Evolutionary conservation across 2,329 filamentous ascomycete genomes (phyloP).

Genomic region (Aspergillus chevalieri): DNA sequence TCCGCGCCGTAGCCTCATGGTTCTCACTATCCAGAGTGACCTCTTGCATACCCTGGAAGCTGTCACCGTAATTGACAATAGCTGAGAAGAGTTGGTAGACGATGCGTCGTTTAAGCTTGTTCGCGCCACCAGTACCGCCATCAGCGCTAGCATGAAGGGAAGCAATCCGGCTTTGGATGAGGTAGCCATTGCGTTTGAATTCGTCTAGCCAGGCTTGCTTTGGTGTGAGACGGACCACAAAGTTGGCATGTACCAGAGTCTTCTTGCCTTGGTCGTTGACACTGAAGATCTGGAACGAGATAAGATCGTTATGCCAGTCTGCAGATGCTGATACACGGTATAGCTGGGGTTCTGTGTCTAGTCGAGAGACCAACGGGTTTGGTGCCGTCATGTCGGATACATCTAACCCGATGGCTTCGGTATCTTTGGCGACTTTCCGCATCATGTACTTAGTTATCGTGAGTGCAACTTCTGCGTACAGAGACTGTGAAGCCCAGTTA

Average conservation of each 20-base stretch:
- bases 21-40: constrained; percentile 52
- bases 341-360: constrained; percentile 31
- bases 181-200: constrained; percentile 54
- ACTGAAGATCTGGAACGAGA: constrained; percentile 29
- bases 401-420: constrained; percentile 25
- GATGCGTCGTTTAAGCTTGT: constrained; percentile 67
- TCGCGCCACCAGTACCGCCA: constrained; percentile 52
- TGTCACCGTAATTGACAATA: constrained; percentile 52
- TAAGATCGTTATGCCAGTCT: constrained; percentile 28
- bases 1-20: constrained; percentile 50
- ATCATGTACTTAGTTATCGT: constrained; percentile 29
- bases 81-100: constrained; percentile 68
- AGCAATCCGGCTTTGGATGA: constrained; percentile 60
- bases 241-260: constrained; percentile 30
- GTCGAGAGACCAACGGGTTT: constrained; percentile 51
- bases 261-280: constrained; percentile 33
- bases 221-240: constrained; percentile 28
- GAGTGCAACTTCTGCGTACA: constrained; percentile 34
- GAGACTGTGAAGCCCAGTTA: constrained; percentile 15
- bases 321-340: constrained; percentile 31
- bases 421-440: constrained; percentile 28
- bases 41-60: constrained; percentile 54
- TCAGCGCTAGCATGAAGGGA: constrained; percentile 55
- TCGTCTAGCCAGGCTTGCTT: constrained; percentile 17
- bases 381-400: constrained; percentile 30